A percentile compares a stretch with the other conserved stretches of the same genome.
Conservation (phyloP, 179 eudicot species). For the Beta macrorhiza region DNA sequence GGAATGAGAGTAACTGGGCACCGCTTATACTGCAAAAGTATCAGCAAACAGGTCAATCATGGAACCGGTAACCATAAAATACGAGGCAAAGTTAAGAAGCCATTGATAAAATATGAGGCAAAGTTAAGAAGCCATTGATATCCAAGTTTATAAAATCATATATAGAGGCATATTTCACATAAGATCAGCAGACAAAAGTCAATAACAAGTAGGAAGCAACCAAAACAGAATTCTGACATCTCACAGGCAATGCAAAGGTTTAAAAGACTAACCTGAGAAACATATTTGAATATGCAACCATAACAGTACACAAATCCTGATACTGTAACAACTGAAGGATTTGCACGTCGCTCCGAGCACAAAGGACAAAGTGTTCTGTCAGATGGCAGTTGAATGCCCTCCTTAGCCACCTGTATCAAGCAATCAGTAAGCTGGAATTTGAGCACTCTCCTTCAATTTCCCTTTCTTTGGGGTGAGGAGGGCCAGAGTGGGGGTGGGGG, state of each 20-base stretch:
- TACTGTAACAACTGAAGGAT: constrained; percentile 82
- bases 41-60: background rate
- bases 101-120: background rate
- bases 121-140: background rate
- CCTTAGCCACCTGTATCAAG: constrained; percentile 72
- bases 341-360: constrained; percentile 86
- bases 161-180: background rate
- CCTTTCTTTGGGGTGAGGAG: too few relatives aligned
- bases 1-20: constrained; percentile 87
- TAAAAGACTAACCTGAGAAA: constrained; percentile 68
- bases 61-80: background rate
- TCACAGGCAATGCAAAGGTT: background rate
- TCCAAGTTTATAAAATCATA: background rate
- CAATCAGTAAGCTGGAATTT: background rate
- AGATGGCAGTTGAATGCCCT: constrained; percentile 79
- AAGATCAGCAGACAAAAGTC: background rate
- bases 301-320: constrained; percentile 96
- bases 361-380: constrained; percentile 79
- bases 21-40: constrained; percentile 66
- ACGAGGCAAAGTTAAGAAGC: too few relatives aligned
- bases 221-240: background rate
- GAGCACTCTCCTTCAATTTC: too few relatives aligned
- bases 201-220: background rate
- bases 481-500: background rate
- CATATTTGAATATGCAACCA: constrained; percentile 84